Conservation (phyloP, 2,329 filamentous ascomycete species). For the Fusarium sp. region DNA sequence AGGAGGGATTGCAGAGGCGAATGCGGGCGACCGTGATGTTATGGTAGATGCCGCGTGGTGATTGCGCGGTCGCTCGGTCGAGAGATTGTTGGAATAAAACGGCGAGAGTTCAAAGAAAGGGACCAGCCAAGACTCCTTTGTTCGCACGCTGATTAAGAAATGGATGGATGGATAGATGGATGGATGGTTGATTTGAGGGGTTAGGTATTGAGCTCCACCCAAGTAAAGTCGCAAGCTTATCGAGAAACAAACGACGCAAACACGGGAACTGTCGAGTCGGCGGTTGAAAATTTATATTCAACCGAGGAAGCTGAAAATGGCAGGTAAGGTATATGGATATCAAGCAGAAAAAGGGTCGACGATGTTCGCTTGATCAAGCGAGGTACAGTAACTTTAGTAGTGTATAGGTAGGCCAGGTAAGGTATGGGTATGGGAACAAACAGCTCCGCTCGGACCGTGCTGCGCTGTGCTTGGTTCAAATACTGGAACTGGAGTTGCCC, state of each 20-base stretch:
- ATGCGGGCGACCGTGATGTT: slow-evolving; percentile 11
- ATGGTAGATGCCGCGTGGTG: slow-evolving; percentile 13
- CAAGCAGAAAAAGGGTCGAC: slow-evolving; percentile 27
- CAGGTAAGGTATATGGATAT: slow-evolving; percentile 4
- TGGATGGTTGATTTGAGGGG: slow-evolving; percentile 36
- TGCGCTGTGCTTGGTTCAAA: slow-evolving; percentile 40
- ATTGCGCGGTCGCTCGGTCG: slow-evolving; percentile 32
- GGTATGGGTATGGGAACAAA: slow-evolving; percentile 34
- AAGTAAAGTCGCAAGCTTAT: slow-evolving; percentile 35
- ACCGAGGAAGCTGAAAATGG: slow-evolving; percentile 14
- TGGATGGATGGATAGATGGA: not conserved
- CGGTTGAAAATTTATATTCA: slow-evolving; percentile 27
- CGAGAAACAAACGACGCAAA: slow-evolving; percentile 19
- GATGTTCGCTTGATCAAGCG: slow-evolving; percentile 20
- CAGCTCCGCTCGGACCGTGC: slow-evolving; percentile 48
- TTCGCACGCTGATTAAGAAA: slow-evolving; percentile 43
- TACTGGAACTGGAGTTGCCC: slow-evolving; percentile 36
- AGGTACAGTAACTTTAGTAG: slow-evolving; percentile 27
- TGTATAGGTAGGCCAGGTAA: slow-evolving; percentile 26
- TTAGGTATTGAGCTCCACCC: slow-evolving; percentile 41
- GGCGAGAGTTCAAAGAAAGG: slow-evolving; percentile 41
- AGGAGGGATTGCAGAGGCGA: slow-evolving; percentile 10
- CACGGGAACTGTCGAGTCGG: slow-evolving; percentile 8
- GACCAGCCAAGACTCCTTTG: slow-evolving; percentile 47
- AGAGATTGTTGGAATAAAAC: slow-evolving; percentile 27